phyloP scores from a whole-genome alignment of 352 stramenopile species.

The Phytopythium vexans region DNA sequence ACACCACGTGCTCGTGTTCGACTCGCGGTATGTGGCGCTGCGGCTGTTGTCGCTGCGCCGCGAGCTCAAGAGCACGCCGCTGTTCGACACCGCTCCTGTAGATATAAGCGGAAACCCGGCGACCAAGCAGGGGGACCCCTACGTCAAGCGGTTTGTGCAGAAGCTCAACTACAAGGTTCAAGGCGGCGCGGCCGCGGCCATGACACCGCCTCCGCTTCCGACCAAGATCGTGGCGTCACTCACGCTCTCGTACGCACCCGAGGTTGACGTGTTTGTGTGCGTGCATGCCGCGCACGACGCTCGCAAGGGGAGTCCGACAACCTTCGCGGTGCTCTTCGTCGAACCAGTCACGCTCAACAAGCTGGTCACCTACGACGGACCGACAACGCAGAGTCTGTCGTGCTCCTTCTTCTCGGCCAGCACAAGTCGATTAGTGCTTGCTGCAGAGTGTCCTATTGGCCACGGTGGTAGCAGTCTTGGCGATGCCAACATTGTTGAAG shows the following conservation, averaged over 20 bases:
- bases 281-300: conserved; percentile 35
- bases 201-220: not conserved
- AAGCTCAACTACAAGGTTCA: conserved; percentile 6
- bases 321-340: conserved; percentile 53
- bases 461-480: not conserved
- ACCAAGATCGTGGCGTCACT: conserved; percentile 20
- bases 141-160: conserved; percentile 6
- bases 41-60: conserved; percentile 71
- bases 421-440: conserved; percentile 43
- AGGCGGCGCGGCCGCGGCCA: not conserved
- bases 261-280: conserved; percentile 58
- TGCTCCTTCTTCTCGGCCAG: conserved; percentile 39
- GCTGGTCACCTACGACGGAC: conserved; percentile 47
- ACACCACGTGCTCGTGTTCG: conserved; percentile 72
- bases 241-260: conserved; percentile 36
- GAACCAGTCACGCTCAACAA: conserved; percentile 59
- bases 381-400: conserved; percentile 31
- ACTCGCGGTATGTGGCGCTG: conserved; percentile 38
- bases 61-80: conserved; percentile 51
- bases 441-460: conserved; percentile 10
- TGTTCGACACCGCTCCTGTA: conserved; percentile 35
- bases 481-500: conserved; percentile 7
- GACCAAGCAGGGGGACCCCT: not conserved
- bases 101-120: not conserved
- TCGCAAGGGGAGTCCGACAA: conserved; percentile 3